phyloP scores from a whole-genome alignment of 2,329 filamentous ascomycete genomes.

The Neofusicoccum sp. region DNA sequence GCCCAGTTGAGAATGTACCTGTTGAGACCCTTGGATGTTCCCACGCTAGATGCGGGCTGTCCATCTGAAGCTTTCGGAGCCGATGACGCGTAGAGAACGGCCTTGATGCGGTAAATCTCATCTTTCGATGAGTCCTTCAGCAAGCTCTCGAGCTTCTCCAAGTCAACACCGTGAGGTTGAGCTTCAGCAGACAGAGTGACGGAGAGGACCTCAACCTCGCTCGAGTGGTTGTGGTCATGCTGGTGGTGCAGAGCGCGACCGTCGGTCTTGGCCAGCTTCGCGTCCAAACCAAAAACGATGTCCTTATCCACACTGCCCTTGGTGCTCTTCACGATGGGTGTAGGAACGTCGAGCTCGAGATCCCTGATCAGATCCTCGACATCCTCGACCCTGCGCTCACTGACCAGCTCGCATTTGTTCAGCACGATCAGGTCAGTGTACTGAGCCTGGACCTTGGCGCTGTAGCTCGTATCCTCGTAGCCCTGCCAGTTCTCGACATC shows the following conservation, averaged over 20 bases:
- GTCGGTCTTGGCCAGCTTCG: slow-evolving; percentile 64
- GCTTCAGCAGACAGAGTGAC: slow-evolving; percentile 63
- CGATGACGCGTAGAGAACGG: slow-evolving; percentile 54
- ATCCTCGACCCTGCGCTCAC: slow-evolving; percentile 74
- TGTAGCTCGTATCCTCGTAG: slow-evolving; percentile 89
- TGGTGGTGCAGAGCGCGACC: slow-evolving; percentile 43
- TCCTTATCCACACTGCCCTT: slow-evolving; percentile 77
- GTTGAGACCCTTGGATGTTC: slow-evolving; percentile 43
- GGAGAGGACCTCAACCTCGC: slow-evolving; percentile 88
- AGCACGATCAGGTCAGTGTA: slow-evolving; percentile 91
- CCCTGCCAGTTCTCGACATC: slow-evolving; percentile 96
- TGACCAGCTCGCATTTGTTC: slow-evolving; percentile 86
- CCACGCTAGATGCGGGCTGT: slow-evolving; percentile 31
- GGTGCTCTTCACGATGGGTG: slow-evolving; percentile 82
- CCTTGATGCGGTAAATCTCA: slow-evolving; percentile 95
- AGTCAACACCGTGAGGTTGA: slow-evolving; percentile 56
- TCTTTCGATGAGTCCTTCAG: slow-evolving; percentile 81
- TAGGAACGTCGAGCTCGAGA: slow-evolving; percentile 71
- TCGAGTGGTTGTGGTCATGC: slow-evolving; percentile 62
- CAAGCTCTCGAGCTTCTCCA: slow-evolving; percentile 64
- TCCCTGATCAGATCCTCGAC: slow-evolving; percentile 79
- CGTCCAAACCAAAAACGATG: slow-evolving; percentile 85
- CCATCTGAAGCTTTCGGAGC: slow-evolving; percentile 53
- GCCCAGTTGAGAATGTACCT: slow-evolving; percentile 97
- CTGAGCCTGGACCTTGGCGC: slow-evolving; percentile 81